Conservation (phyloP, 148 eudicot genomes). For the Limonium bicolor region DNA sequence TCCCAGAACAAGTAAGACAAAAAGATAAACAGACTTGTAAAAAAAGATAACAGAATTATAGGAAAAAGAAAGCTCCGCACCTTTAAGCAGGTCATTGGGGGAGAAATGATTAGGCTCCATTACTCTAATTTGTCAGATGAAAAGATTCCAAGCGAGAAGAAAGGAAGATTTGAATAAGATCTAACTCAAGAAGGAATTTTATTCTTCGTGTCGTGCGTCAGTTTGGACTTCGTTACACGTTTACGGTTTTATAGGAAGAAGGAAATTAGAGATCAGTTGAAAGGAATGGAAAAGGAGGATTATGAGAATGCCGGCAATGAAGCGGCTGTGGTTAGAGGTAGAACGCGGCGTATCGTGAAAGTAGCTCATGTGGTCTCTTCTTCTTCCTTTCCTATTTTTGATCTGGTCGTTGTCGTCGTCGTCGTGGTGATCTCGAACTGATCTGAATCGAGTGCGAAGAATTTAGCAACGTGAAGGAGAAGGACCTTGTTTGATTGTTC, state of each 20-base stretch:
- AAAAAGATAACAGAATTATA: too few relatives aligned
- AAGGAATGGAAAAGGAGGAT: constrained; percentile 48
- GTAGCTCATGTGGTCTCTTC: constrained; percentile 32
- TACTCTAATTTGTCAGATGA: not conserved
- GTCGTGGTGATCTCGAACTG: not conserved
- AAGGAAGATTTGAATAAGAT: not conserved
- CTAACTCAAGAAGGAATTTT: not conserved
- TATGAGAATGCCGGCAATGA: constrained; percentile 50
- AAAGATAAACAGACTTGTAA: too few relatives aligned
- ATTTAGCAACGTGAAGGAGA: too few relatives aligned
- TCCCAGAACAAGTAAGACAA: too few relatives aligned
- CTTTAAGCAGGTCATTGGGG: constrained; percentile 9
- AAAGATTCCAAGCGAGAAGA: not conserved
- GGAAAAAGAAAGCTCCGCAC: constrained; percentile 5
- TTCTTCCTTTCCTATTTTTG: too few relatives aligned
- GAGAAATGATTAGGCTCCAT: constrained; percentile 21
- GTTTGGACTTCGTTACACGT: too few relatives aligned
- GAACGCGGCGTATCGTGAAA: constrained; percentile 33
- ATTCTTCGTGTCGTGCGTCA: too few relatives aligned
- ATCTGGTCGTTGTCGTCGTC: not conserved
- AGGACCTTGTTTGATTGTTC: constrained; percentile 1
- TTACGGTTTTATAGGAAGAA: constrained; percentile 56
- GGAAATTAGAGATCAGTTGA: constrained; percentile 47
- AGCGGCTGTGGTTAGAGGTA: constrained; percentile 49
- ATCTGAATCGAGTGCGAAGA: constrained; percentile 2